Percentiles rank a stretch among this genome's conserved stretches.
These are phyloP conservation scores for Kalmusia sp. DNA, from an alignment of 2,329 filamentous ascomycete species.

Conservation along the genomic window DNA sequence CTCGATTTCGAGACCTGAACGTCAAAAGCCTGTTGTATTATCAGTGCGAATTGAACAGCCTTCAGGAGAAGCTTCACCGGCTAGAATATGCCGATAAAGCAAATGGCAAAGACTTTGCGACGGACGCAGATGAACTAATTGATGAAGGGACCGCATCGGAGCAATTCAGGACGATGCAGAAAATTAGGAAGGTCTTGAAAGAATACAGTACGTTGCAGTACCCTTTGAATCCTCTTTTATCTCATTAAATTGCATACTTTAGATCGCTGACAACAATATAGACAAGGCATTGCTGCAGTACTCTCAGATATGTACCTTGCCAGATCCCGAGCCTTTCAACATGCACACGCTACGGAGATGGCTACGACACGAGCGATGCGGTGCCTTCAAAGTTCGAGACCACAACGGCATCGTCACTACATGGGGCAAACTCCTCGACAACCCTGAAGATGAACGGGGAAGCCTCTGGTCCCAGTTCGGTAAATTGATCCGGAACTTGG, in stretches of 20 bases:
- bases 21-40: conserved; percentile 21
- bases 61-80: conserved; percentile 8
- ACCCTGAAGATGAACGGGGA: not conserved
- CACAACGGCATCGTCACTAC: not conserved
- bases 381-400: not conserved
- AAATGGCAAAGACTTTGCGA: not conserved
- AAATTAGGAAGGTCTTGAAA: conserved; percentile 15
- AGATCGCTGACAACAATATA: not conserved
- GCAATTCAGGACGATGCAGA: conserved; percentile 12
- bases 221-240: not conserved
- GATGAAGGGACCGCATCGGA: conserved; percentile 1
- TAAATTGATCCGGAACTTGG: not conserved
- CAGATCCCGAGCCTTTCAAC: conserved; percentile 16
- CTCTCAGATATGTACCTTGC: conserved; percentile 16
- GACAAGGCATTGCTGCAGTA: conserved; percentile 16
- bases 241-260: not conserved
- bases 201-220: conserved; percentile 15
- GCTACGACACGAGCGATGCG: conserved; percentile 4
- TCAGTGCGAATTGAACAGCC: conserved; percentile 9
- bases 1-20: conserved; percentile 14
- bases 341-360: conserved; percentile 17
- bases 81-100: conserved; percentile 8
- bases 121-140: conserved; percentile 10
- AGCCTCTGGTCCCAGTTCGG: conserved; percentile 12
- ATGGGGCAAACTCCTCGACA: conserved; percentile 3